phyloP scores from a whole-genome alignment of 129 eudicot species.

The Mikania micrantha region DNA sequence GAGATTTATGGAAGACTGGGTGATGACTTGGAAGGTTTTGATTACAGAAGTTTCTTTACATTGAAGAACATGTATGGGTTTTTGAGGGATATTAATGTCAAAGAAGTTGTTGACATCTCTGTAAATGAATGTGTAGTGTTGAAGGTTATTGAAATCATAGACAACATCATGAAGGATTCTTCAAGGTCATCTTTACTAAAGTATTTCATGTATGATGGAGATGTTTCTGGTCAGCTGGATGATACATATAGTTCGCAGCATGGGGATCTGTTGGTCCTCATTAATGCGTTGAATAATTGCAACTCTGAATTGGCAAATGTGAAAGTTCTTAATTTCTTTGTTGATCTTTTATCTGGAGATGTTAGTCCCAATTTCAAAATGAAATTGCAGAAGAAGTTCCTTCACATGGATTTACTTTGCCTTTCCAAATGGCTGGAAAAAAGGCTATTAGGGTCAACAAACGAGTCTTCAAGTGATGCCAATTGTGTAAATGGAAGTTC shows the following conservation, averaged over 20 bases:
- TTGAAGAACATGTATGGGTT: constrained; percentile 66
- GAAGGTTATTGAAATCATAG: constrained; percentile 53
- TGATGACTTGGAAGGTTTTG: constrained; percentile 51
- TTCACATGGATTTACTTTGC: constrained; percentile 49
- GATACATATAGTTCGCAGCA: constrained; percentile 48
- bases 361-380: constrained; percentile 34
- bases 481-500: constrained; percentile 51
- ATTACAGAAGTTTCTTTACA: constrained; percentile 47
- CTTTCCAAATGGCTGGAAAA: constrained; percentile 88
- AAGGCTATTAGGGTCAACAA: constrained; percentile 59
- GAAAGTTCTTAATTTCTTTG: constrained; percentile 72
- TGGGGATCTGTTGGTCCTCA: constrained; percentile 66
- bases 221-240: constrained; percentile 34
- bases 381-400: constrained; percentile 60
- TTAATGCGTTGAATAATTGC: constrained; percentile 67
- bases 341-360: constrained; percentile 65
- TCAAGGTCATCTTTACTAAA: constrained; percentile 35
- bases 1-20: constrained; percentile 42
- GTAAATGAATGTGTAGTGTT: constrained; percentile 49
- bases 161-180: constrained; percentile 51
- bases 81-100: constrained; percentile 33
- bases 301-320: constrained; percentile 64
- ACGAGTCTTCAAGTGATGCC: constrained; percentile 36
- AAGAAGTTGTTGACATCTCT: constrained; percentile 35
- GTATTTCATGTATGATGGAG: constrained; percentile 49